These are phyloP conservation scores for Diaporthe capsici DNA, from an alignment of 2,329 filamentous ascomycete genomes.

Conservation along the genomic window DNA sequence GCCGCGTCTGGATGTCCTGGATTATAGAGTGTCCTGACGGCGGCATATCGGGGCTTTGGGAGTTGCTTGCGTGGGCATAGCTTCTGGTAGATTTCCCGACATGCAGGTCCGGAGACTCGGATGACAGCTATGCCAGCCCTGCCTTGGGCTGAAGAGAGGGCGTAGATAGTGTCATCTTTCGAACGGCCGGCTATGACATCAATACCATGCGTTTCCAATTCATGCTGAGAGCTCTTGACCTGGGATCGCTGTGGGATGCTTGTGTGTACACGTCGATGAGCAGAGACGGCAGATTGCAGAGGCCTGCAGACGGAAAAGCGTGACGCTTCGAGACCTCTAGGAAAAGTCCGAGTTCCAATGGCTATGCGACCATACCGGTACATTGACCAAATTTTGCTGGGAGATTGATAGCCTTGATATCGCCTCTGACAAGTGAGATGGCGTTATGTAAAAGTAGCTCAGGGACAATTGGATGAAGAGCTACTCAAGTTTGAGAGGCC, in stretches of 20 bases:
- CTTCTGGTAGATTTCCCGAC: slow-evolving; percentile 70
- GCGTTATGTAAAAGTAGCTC: not conserved
- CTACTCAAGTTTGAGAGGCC: not conserved
- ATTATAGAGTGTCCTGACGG: slow-evolving; percentile 81
- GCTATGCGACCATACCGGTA: slow-evolving; percentile 39
- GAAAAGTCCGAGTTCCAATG: slow-evolving; percentile 31
- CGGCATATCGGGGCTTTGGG: slow-evolving; percentile 71
- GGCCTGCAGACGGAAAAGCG: not conserved
- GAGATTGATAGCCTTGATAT: not conserved
- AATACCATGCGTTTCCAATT: not conserved
- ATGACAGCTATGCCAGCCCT: slow-evolving; percentile 92
- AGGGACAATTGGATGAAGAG: not conserved
- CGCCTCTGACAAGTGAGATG: not conserved
- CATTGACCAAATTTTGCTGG: slow-evolving; percentile 38
- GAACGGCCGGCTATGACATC: slow-evolving; percentile 34
- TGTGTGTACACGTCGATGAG: slow-evolving; percentile 4
- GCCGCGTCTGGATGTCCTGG: slow-evolving; percentile 49
- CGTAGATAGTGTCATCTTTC: slow-evolving; percentile 83
- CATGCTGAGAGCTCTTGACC: not conserved
- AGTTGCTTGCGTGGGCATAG: slow-evolving; percentile 63
- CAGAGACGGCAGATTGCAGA: not conserved
- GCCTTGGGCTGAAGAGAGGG: slow-evolving; percentile 88
- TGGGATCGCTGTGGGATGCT: not conserved
- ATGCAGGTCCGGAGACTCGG: slow-evolving; percentile 85
- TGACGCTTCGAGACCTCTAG: not conserved